Evolutionary conservation across 2,329 filamentous ascomycete species (phyloP), one percentile per base, ranked within the genome.

Genomic region (Phialophora chinensis): DNA sequence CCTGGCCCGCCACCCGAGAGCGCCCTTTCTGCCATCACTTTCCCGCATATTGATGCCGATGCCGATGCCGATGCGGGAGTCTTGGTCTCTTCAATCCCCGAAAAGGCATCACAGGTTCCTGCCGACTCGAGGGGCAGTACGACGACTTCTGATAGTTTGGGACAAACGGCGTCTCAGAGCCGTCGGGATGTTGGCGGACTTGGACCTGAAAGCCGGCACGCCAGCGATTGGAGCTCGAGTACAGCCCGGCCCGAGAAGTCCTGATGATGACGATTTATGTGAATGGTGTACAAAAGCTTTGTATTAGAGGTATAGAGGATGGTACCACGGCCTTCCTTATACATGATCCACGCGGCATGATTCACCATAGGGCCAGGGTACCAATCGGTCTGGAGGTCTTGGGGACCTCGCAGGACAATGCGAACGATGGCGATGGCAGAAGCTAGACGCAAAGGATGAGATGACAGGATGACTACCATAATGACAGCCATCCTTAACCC

Each of bases 161-260:
- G 17, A 44, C 38, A 6, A n/a, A 7, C 17, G 17, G 38, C 60
- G 17, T n/a, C 31, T 23, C 62, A 11, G 23, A 57, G 23, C 52
- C 55, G 68, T 31, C 50, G 31, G 42, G 54, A 64, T 17, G n/a
- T 67, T 23, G 69, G 69, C 17, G 69, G 53, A 17, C 53, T 69
- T 55, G 38, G 31, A 23, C 47, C 31, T 5, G 60, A 56, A 27
- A 31, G 49, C 20, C 59, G 69, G 33, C 58, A 63, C 8, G 55
- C 23, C 33, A 71, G 69, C 31, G 69, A 71, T 31, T 69, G 66
- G 69, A 69, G 63, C 35, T 66, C 54, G 14, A 69, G 66, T 35
- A 71, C 69, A 47, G 67, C 69, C 2, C 57, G 58, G 47, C 66
- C 65, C 8, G 53, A 58, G 25, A 58, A 63, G 11, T n/a, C 25